Evolutionary conservation across 148 eudicot genomes (phyloP).

Genomic region (Rhododendron henanense): DNA sequence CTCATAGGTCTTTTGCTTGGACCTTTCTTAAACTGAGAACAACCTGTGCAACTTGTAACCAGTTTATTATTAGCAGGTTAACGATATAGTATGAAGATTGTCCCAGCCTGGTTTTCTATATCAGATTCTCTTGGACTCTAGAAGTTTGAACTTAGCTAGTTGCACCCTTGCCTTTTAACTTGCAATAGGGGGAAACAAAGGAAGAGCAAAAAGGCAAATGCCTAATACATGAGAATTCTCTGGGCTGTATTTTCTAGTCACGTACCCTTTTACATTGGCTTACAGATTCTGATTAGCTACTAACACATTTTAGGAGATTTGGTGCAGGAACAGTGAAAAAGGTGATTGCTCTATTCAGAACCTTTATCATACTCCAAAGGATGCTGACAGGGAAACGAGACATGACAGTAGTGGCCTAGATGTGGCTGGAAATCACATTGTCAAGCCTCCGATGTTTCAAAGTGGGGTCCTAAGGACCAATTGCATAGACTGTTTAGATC

Average conservation of each 20-base stretch:
- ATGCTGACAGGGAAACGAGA: constrained; percentile 3
- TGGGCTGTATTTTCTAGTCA: not conserved
- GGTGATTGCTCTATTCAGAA: constrained; percentile 13
- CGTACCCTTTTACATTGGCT: not conserved
- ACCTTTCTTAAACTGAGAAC: too few relatives aligned
- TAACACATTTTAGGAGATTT: not conserved
- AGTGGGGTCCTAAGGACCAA: constrained; percentile 78
- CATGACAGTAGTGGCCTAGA: not conserved
- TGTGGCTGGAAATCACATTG: constrained; percentile 13
- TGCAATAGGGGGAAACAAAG: not conserved
- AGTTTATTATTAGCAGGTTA: not conserved
- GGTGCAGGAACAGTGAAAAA: constrained; percentile 24
- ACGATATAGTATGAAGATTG: not conserved
- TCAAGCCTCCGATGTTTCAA: constrained; percentile 46
- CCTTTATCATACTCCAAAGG: constrained; percentile 6
- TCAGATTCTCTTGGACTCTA: not conserved
- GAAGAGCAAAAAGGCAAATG: not conserved
- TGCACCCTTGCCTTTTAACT: not conserved
- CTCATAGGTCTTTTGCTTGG: not conserved
- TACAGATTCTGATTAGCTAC: not conserved
- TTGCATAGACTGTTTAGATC: constrained; percentile 93
- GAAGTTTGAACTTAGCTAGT: not conserved
- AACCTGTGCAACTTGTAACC: not conserved
- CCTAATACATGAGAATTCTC: not conserved
- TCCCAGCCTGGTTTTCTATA: not conserved